Base-by-base conservation (phyloP, 768 basidiomycete genomes). In the Suillus discolor region DNA sequence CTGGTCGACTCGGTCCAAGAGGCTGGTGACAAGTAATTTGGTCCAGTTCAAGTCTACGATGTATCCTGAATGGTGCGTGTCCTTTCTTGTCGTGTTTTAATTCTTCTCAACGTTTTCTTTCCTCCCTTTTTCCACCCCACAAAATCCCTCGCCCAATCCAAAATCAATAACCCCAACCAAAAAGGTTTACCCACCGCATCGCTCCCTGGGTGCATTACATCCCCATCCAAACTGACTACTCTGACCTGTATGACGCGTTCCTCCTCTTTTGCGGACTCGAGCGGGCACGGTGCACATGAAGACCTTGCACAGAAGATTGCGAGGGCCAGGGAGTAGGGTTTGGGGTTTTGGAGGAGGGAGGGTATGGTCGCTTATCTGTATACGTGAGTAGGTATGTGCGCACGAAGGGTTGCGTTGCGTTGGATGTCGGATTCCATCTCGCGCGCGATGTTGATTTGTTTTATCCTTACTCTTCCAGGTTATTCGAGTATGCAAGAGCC, bases 201-300 rank as follows among this genome's bases (percentile, higher is more conserved):
- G 81, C 79, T 44, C 85, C 87, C 6, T 89, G 88, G 88, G 78
- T 89, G 9, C 89, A 89, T 72, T 90, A 90, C 72, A 79, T 90
- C 1, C 88, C 89, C 3, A 78, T 90, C 11, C 82, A 85, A 68
- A 68, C 87, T 9, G 87, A 89, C 71, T 80, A 87, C 16, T 84
- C 84, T 0, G 89, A 91, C 72, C 75, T 91, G 3, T 84, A 89
- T 73, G 89, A 90, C 70, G 79, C 85, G 18, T 79, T 90, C 65
- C 72, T 86, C 0, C 92, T 93, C 80, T 90, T 91, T 77, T 83
- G 85, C 0, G 89, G 83, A 84, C 67, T 80, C 80, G 9, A 79
- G 84, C 62, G 86, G 87, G n/a, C 80, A 83, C 42, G 83, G 83
- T 8, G 85, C 80, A 0, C 89, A 91, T 70, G 88, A 90, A 65